Percentiles rank a stretch among this genome's conserved stretches.
These are phyloP conservation scores for Phytophthora macrochlamydospora DNA, from an alignment of 352 stramenopile species.

Conservation along the genomic window DNA sequence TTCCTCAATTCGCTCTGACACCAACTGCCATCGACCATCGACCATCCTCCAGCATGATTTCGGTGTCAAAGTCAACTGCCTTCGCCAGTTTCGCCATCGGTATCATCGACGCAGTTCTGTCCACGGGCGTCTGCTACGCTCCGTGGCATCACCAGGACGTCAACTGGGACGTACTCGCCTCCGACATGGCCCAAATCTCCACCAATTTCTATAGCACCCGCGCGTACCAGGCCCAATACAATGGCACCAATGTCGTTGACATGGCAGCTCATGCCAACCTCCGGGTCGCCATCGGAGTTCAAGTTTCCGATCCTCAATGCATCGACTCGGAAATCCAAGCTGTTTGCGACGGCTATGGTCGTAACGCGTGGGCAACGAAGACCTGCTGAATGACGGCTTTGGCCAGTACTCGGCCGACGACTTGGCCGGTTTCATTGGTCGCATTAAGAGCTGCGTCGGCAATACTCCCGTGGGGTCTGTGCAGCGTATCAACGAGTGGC, in stretches of 20 bases:
- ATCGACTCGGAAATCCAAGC: constrained; percentile 67
- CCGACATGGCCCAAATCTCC: constrained; percentile 39
- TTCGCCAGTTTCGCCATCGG: constrained; percentile 8
- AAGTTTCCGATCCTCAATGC: constrained; percentile 46
- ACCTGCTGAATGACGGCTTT: constrained; percentile 60
- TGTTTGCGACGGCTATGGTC: constrained; percentile 51
- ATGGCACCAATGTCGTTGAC: constrained; percentile 52
- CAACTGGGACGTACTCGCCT: constrained; percentile 28
- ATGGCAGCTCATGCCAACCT: constrained; percentile 42
- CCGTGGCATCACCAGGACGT: constrained; percentile 62
- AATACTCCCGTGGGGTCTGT: constrained; percentile 54
- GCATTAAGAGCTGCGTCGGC: constrained; percentile 56
- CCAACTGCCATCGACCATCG: too few species aligned
- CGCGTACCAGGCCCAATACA: constrained; percentile 71
- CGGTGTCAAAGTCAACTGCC: too few species aligned
- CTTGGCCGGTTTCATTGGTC: constrained; percentile 55
- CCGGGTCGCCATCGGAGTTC: constrained; percentile 65
- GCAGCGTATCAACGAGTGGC: constrained; percentile 80
- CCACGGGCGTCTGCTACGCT: constrained; percentile 57
- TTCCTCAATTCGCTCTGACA: too few species aligned
- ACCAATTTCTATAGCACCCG: constrained; percentile 65
- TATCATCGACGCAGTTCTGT: constrained; percentile 12
- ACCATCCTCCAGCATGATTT: too few species aligned
- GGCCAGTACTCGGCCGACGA: constrained; percentile 39
- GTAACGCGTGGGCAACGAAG: constrained; percentile 74